Conservation (phyloP, 2,329 filamentous ascomycete species). For the Simplicillium sp. region DNA sequence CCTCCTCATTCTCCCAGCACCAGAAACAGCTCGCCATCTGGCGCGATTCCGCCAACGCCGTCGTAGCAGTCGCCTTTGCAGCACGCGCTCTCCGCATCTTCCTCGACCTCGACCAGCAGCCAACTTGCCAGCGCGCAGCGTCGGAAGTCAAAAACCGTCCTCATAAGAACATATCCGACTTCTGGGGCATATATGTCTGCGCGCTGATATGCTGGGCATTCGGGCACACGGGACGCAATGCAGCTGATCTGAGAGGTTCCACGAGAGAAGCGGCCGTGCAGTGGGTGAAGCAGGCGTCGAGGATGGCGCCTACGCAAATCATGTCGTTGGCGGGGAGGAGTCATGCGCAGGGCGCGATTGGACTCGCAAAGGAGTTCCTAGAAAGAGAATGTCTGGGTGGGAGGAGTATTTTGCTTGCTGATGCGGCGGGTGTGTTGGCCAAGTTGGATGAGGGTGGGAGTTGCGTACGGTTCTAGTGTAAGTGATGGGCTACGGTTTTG, state of each 20-base stretch:
- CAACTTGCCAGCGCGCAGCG: no score
- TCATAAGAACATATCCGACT: conserved; percentile 34
- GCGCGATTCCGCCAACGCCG: conserved; percentile 33
- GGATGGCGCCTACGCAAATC: conserved; percentile 27
- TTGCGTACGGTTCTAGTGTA: conserved; percentile 28
- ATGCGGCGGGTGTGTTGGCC: conserved; percentile 42
- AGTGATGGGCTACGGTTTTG: no score
- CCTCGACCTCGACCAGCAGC: conserved; percentile 16
- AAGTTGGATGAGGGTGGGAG: conserved; percentile 37
- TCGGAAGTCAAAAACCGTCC: conserved; percentile 1
- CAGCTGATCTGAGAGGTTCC: conserved; percentile 10
- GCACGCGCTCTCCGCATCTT: conserved; percentile 40
- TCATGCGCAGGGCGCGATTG: conserved; percentile 36
- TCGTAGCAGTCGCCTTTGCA: conserved; percentile 37
- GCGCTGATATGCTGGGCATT: conserved; percentile 52
- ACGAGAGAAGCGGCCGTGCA: conserved; percentile 18
- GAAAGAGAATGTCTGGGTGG: conserved; percentile 39
- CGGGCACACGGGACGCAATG: conserved; percentile 21
- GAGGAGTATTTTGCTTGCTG: conserved; percentile 39
- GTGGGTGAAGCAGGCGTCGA: conserved; percentile 32
- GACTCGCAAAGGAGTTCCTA: conserved; percentile 35
- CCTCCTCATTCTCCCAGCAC: conserved; percentile 34
- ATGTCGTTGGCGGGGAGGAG: conserved; percentile 25
- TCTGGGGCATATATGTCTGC: conserved; percentile 48
- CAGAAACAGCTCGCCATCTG: conserved; percentile 36